phyloP scores from a whole-genome alignment of 2,329 filamentous ascomycete genomes.

The Didymella lethalis region DNA sequence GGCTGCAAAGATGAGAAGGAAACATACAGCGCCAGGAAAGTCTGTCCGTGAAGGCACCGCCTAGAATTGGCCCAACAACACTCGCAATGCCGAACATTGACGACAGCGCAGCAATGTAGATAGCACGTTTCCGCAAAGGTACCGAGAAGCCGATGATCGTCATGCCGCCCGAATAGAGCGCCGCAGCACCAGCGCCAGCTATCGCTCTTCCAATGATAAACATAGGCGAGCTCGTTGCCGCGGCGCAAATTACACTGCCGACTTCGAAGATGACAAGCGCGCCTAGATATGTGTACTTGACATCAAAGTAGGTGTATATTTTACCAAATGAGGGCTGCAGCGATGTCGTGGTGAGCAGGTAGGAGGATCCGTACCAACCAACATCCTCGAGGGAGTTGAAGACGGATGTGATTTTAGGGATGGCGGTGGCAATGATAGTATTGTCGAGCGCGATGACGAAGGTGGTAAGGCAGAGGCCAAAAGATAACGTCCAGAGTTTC shows the following conservation, averaged over 20 bases:
- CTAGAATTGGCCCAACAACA: conserved; percentile 54
- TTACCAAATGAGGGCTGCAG: conserved; percentile 59
- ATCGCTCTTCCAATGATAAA: conserved; percentile 65
- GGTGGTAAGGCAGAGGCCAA: conserved; percentile 48
- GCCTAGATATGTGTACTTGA: conserved; percentile 61
- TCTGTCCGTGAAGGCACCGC: conserved; percentile 53
- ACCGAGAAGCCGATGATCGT: conserved; percentile 58
- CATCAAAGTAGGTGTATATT: conserved; percentile 67
- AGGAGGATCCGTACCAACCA: conserved; percentile 53
- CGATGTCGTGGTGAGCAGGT: conserved; percentile 57
- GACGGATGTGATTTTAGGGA: conserved; percentile 52
- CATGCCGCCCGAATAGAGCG: conserved; percentile 61
- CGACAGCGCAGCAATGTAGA: conserved; percentile 50
- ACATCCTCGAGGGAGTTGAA: conserved; percentile 54
- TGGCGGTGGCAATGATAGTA: conserved; percentile 51
- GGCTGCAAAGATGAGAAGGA: not conserved
- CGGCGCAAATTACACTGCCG: conserved; percentile 64
- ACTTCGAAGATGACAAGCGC: conserved; percentile 58
- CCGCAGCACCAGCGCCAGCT: conserved; percentile 62
- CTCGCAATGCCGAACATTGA: conserved; percentile 52
- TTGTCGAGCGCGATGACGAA: conserved; percentile 52
- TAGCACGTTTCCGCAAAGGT: conserved; percentile 53
- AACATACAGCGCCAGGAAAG: conserved; percentile 44
- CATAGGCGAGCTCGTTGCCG: conserved; percentile 57
- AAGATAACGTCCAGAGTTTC: conserved; percentile 45